Percentiles rank a stretch among this genome's conserved stretches.
phyloP scores from a whole-genome alignment of 139 green algal species.

The Coelastrella sp. region DNA sequence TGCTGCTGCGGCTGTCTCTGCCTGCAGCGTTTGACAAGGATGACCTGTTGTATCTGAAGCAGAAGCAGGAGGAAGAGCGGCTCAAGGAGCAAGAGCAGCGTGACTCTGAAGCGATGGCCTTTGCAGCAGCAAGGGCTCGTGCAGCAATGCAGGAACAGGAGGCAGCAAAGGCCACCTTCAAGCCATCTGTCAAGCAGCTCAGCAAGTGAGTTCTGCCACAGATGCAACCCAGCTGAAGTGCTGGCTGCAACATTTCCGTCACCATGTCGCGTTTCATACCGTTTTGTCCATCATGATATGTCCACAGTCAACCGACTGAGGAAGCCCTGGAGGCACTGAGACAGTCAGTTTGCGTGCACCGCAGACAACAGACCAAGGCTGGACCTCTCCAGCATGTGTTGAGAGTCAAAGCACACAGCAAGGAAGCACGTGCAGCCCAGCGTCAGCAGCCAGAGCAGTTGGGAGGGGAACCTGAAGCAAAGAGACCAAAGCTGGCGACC shows the following conservation, averaged over 20 bases:
- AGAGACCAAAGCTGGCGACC: not conserved
- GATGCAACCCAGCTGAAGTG: not conserved
- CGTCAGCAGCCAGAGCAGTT: not conserved
- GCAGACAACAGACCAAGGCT: not conserved
- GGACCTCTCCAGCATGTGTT: not conserved
- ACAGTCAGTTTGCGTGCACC: not conserved
- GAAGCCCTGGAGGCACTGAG: no score
- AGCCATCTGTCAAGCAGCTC: conserved; percentile 23
- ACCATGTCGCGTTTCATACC: no score
- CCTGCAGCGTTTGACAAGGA: conserved; percentile 46
- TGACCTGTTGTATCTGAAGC: conserved; percentile 28
- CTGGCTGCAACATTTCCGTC: no score
- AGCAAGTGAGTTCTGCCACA: conserved; percentile 5
- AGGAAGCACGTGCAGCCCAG: not conserved
- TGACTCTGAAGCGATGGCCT: conserved; percentile 22
- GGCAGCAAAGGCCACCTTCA: conserved; percentile 14
- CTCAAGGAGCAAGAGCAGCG: conserved; percentile 17
- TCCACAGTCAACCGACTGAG: no score
- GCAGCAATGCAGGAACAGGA: conserved; percentile 1
- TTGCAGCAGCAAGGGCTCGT: conserved; percentile 21
- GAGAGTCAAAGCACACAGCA: not conserved
- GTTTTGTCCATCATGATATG: no score
- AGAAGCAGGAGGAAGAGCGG: conserved; percentile 22
- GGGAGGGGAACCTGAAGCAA: not conserved
- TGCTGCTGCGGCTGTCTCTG: not conserved